Conservation (phyloP, 352 stramenopile genomes). For the Phytophthora crassamura region DNA sequence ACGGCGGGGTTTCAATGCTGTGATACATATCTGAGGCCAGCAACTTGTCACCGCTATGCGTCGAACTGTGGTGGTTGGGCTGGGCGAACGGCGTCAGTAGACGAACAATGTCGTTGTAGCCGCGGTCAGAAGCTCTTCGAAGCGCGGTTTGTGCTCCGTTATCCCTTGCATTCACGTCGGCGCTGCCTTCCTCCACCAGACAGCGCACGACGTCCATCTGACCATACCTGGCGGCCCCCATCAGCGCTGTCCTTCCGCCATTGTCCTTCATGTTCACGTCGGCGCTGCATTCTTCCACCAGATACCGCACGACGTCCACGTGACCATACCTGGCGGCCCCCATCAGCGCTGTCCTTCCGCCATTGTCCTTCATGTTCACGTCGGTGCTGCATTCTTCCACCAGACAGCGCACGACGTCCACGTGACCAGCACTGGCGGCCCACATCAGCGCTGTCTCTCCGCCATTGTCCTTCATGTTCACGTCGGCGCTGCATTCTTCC, state of each 20-base stretch:
- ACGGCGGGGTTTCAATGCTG: too few relatives aligned
- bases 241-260: background rate
- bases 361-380: background rate
- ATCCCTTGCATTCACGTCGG: background rate
- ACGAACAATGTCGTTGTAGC: too few relatives aligned
- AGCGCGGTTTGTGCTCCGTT: background rate
- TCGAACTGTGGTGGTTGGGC: too few relatives aligned
- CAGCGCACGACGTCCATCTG: background rate
- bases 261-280: background rate
- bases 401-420: slow-evolving; percentile 3
- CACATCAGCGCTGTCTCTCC: slow-evolving; percentile 1
- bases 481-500: background rate
- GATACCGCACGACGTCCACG: slow-evolving; percentile 1
- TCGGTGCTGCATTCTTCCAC: background rate
- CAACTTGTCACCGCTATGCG: too few relatives aligned
- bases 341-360: too few relatives aligned
- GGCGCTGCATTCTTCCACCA: background rate
- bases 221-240: background rate
- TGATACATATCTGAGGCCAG: too few relatives aligned
- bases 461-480: background rate
- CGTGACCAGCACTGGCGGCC: background rate
- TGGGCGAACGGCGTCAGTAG: too few relatives aligned
- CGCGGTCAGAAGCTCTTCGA: background rate
- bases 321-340: too few relatives aligned
- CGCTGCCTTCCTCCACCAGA: background rate